phyloP scores from a whole-genome alignment of 1,284 basidiomycete species.

The Rhodotorula sp. region DNA sequence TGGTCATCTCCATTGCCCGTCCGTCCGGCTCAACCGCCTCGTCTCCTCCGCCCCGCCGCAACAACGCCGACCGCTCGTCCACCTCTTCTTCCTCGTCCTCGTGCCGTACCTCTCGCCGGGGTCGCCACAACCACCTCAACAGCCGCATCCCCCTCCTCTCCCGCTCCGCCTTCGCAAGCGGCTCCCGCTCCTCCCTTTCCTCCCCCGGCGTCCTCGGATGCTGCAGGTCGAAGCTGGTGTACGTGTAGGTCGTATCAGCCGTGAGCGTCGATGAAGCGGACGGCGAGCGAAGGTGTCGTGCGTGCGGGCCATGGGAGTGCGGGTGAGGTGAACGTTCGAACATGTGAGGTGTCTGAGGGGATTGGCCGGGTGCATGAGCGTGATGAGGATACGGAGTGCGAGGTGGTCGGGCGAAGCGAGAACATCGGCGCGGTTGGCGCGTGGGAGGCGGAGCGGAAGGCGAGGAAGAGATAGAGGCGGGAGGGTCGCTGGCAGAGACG shows the following conservation, averaged over 20 bases:
- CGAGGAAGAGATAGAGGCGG: not conserved
- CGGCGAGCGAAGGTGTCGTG: not conserved
- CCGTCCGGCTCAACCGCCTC: not conserved
- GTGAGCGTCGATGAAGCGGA: not conserved
- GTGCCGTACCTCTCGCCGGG: not conserved
- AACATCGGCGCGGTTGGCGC: too few relatives aligned
- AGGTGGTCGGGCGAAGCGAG: too few relatives aligned
- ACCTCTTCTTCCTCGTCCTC: conserved; percentile 1
- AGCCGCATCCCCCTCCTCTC: not conserved
- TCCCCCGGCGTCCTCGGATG: conserved; percentile 12
- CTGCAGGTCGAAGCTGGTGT: conserved; percentile 12
- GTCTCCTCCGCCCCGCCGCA: not conserved
- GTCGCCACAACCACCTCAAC: not conserved
- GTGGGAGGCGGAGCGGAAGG: too few relatives aligned
- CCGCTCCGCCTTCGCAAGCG: not conserved
- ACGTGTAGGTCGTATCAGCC: conserved; percentile 1
- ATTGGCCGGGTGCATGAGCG: too few relatives aligned
- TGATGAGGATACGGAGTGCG: too few relatives aligned
- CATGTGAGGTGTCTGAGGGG: too few relatives aligned
- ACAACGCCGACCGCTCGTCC: conserved; percentile 7
- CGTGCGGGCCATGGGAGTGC: not conserved
- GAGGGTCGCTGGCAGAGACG: too few relatives aligned
- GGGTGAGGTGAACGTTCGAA: not conserved
- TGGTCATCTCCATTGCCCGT: too few relatives aligned
- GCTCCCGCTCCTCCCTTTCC: not conserved